phyloP scores from a whole-genome alignment of 1,139 yeast species.

The Yamadazyma atmosphaerica region DNA sequence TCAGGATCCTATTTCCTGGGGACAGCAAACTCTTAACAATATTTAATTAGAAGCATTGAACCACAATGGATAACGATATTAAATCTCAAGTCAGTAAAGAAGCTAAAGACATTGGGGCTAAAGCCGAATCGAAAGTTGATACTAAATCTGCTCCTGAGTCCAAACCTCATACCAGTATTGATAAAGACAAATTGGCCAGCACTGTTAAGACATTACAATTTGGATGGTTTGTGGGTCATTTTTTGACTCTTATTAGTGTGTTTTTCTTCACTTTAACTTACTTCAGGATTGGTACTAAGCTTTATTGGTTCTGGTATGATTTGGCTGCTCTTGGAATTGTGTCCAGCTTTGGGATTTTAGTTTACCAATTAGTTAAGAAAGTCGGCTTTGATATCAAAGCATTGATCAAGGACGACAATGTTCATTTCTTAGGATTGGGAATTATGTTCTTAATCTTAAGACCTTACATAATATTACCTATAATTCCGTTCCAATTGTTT shows the following conservation, averaged over 20 bases:
- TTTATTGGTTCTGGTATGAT: slow-evolving; percentile 52
- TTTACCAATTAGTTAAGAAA: slow-evolving; percentile 52
- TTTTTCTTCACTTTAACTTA: slow-evolving; percentile 55
- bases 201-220: slow-evolving; percentile 48
- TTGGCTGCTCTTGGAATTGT: slow-evolving; percentile 64
- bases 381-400: slow-evolving; percentile 33
- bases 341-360: slow-evolving; percentile 74
- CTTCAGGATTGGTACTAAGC: slow-evolving; percentile 20
- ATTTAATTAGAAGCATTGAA: not conserved
- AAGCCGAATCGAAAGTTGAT: not conserved
- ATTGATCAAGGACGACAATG: slow-evolving; percentile 44
- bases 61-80: slow-evolving; percentile 6
- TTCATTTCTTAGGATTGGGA: slow-evolving; percentile 50
- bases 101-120: not conserved
- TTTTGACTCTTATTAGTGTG: slow-evolving; percentile 57
- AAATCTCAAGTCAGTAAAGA: not conserved
- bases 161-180: slow-evolving; percentile 5
- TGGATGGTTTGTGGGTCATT: slow-evolving; percentile 73
- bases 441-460: slow-evolving; percentile 35
- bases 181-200: slow-evolving; percentile 17
- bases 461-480: slow-evolving; percentile 44
- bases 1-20: not conserved
- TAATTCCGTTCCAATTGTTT: slow-evolving; percentile 53
- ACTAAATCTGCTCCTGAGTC: not conserved
- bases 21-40: not conserved